phyloP scores from a whole-genome alignment of 2,329 filamentous ascomycete species.

The Lasiodiplodia theobromae region DNA sequence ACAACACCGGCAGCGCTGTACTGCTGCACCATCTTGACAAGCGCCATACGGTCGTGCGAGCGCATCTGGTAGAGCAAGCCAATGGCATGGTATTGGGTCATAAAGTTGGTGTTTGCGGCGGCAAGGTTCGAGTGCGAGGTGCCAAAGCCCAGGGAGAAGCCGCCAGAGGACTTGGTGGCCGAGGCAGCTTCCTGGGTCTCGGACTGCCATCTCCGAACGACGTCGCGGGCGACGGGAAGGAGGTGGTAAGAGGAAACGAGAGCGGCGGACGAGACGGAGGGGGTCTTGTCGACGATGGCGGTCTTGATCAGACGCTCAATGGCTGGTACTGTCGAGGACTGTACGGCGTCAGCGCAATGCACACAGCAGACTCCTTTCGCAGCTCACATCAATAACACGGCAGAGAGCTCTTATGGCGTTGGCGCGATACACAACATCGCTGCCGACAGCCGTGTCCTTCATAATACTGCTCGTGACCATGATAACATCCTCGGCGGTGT shows the following conservation, averaged over 20 bases:
- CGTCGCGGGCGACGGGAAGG: conserved; percentile 92
- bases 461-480: conserved; percentile 99
- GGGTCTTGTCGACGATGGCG: conserved; percentile 98
- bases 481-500: conserved; percentile 97
- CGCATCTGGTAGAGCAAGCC: conserved; percentile 98
- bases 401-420: conserved; percentile 96
- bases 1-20: conserved; percentile 90
- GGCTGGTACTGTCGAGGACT: conserved; percentile 94
- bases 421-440: conserved; percentile 89
- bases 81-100: conserved; percentile 98
- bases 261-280: conserved; percentile 93
- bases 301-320: conserved; percentile 99
- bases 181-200: conserved; percentile 97
- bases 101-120: conserved; percentile 84
- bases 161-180: conserved; percentile 83
- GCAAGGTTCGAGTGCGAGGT: conserved; percentile 74
- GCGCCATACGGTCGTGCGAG: conserved; percentile 93
- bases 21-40: conserved; percentile 99
- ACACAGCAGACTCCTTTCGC: neutral
- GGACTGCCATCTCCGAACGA: conserved; percentile 96
- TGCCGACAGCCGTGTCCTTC: conserved; percentile 97
- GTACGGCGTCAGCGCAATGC: conserved; percentile 34
- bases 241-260: conserved; percentile 98
- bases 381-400: conserved; percentile 89
- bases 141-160: conserved; percentile 92